These are phyloP conservation scores for Roridomyces roridus DNA, from an alignment of 768 basidiomycete genomes.

Conservation along the genomic window DNA sequence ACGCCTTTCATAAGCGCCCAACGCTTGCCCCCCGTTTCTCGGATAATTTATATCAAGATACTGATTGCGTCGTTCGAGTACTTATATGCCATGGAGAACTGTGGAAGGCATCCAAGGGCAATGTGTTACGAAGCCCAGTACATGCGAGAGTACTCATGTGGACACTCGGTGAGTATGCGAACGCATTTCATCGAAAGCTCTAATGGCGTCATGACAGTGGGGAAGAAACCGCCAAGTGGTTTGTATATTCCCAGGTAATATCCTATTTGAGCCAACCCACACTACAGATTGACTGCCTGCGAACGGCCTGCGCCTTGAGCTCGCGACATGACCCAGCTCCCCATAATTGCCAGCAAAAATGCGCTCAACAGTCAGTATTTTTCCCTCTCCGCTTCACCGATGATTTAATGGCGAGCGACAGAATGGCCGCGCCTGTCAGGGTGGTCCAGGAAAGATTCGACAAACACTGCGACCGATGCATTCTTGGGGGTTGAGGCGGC, in stretches of 20 bases:
- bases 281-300: constrained; percentile 56
- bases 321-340: constrained; percentile 31
- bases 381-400: neutral
- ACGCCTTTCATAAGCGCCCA: no score
- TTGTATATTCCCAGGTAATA: neutral
- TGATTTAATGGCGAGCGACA: neutral
- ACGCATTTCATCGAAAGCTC: no score
- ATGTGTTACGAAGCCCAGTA: constrained; percentile 19
- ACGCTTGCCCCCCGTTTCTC: neutral
- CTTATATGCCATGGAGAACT: constrained; percentile 6
- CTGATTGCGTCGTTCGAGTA: neutral
- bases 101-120: neutral
- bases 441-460: constrained; percentile 15
- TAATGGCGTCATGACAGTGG: neutral
- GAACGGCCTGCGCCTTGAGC: constrained; percentile 46
- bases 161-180: no score
- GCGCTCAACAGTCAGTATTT: constrained; percentile 41
- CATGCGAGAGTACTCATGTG: constrained; percentile 11
- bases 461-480: constrained; percentile 20
- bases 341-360: constrained; percentile 46
- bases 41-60: neutral
- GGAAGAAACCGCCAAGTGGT: constrained; percentile 30
- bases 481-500: neutral
- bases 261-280: neutral
- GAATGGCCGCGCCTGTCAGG: constrained; percentile 12